phyloP scores from a whole-genome alignment of 2,329 filamentous ascomycete genomes.

The Scedosporium dehoogii region DNA sequence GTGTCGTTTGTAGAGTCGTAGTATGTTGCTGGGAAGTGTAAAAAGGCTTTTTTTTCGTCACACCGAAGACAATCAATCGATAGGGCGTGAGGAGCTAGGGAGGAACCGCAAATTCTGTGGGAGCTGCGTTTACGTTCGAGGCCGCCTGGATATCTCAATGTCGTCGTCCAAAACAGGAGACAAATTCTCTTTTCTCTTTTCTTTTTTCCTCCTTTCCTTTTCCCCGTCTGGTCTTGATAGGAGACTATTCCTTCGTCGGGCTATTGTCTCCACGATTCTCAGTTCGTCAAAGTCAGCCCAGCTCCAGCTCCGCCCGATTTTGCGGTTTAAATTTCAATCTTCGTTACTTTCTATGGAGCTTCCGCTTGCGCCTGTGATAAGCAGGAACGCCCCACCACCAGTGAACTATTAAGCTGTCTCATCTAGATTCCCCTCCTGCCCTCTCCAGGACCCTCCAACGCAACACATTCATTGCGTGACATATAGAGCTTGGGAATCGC shows the following conservation, averaged over 20 bases:
- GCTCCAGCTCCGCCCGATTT: not conserved
- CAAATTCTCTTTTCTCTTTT: no score
- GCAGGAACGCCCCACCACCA: not conserved
- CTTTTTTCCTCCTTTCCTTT: not conserved
- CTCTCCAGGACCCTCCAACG: not conserved
- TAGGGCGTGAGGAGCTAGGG: no score
- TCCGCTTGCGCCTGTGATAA: not conserved
- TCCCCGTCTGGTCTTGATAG: not conserved
- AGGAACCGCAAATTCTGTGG: no score
- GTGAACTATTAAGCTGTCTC: not conserved
- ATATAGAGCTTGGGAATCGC: no score
- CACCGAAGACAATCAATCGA: no score
- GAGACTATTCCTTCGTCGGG: not conserved
- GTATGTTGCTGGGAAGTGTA: no score
- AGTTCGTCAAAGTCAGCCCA: no score
- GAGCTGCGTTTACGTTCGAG: no score
- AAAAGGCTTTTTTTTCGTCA: no score
- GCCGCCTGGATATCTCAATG: no score
- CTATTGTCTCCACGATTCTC: not conserved
- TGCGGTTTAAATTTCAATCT: not conserved
- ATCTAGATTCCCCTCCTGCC: not conserved
- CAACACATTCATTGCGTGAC: not conserved
- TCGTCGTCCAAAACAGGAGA: no score
- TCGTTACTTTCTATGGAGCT: not conserved
- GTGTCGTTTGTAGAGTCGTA: no score